Evolutionary conservation across 2,329 filamentous ascomycete genomes (phyloP).

Genomic region (Onygenales sp.): DNA sequence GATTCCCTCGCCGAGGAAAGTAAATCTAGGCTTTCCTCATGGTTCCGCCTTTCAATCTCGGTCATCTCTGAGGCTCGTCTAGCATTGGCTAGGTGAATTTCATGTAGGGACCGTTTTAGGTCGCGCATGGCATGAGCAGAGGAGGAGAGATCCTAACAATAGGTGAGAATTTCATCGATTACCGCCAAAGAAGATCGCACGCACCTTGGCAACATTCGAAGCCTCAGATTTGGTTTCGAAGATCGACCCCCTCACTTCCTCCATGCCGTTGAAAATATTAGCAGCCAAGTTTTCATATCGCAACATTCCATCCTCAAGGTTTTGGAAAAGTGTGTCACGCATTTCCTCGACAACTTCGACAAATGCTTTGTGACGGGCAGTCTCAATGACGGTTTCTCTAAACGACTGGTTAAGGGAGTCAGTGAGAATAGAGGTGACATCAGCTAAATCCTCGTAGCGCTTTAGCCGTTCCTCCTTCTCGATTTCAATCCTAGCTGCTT

Average conservation of each 20-base stretch:
- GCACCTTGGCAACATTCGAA: constrained; percentile 8
- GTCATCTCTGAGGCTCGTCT: constrained; percentile 19
- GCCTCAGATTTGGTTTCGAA: constrained; percentile 8
- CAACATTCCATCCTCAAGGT: constrained; percentile 23
- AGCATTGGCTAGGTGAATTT: constrained; percentile 16
- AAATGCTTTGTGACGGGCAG: constrained; percentile 25
- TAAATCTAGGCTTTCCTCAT: constrained; percentile 19
- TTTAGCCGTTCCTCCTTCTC: constrained; percentile 42
- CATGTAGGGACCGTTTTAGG: constrained; percentile 7
- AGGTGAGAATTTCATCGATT: background rate
- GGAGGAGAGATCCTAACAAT: constrained; percentile 17
- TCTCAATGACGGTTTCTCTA: constrained; percentile 19
- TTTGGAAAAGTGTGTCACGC: constrained; percentile 19
- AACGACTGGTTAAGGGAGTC: constrained; percentile 26
- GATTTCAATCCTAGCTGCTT: constrained; percentile 48
- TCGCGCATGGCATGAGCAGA: constrained; percentile 9
- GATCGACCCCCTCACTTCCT: constrained; percentile 15
- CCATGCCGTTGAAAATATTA: constrained; percentile 18
- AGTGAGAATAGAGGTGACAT: constrained; percentile 27
- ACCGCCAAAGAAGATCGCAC: background rate
- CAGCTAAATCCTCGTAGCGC: constrained; percentile 28
- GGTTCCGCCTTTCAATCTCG: constrained; percentile 18
- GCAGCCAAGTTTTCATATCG: constrained; percentile 17
- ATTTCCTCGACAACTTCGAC: constrained; percentile 21
- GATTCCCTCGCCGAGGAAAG: constrained; percentile 22